Evolutionary conservation across 129 eudicot genomes (phyloP).

Genomic region (Centella asiatica): DNA sequence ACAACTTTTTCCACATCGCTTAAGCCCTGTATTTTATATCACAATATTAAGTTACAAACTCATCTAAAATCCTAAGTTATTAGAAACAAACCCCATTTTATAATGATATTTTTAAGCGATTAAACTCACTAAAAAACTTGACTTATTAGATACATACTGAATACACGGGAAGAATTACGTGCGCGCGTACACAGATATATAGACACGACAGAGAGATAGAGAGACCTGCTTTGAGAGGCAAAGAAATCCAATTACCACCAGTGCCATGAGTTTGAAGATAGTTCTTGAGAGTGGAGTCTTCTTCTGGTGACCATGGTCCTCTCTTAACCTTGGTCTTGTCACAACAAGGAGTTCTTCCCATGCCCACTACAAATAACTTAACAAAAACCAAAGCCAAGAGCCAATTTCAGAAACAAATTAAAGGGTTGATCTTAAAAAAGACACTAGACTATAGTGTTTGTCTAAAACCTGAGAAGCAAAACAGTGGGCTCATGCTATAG

Average conservation of each 20-base stretch:
- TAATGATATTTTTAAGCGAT: too few species aligned
- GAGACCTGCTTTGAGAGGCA: slow-evolving; percentile 74
- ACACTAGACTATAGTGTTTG: too few species aligned
- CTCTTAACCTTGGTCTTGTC: slow-evolving; percentile 76
- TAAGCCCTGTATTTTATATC: slow-evolving; percentile 39
- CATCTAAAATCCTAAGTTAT: too few species aligned
- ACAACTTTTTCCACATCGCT: slow-evolving; percentile 79
- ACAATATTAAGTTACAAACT: too few species aligned
- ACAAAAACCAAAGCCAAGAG: slow-evolving; percentile 9
- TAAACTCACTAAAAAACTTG: too few species aligned
- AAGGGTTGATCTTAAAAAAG: background rate
- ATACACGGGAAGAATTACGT: too few species aligned
- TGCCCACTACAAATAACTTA: slow-evolving; percentile 20
- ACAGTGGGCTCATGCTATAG: background rate
- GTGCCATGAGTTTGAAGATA: slow-evolving; percentile 56
- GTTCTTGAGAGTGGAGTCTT: slow-evolving; percentile 55
- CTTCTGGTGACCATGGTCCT: slow-evolving; percentile 91
- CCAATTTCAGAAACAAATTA: background rate
- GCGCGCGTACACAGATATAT: background rate
- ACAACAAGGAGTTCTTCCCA: slow-evolving; percentile 91
- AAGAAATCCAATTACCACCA: slow-evolving; percentile 73
- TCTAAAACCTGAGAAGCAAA: background rate
- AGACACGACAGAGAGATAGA: slow-evolving; percentile 10
- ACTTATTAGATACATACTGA: too few species aligned
- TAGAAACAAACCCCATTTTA: too few species aligned